Evolutionary conservation across 179 eudicot genomes (phyloP).

Genomic region (Spinacia oleracea): DNA sequence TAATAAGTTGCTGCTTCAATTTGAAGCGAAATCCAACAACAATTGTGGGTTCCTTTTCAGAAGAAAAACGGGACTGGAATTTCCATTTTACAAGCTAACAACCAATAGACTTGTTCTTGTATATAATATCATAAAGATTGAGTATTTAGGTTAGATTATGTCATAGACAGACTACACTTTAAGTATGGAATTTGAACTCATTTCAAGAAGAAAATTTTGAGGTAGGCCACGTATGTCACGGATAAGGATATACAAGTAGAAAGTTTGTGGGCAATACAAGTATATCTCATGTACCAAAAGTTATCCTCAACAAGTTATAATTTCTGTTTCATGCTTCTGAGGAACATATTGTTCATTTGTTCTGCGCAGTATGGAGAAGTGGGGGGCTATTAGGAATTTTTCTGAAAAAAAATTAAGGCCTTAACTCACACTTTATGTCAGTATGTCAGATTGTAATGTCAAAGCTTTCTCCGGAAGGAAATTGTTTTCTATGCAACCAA

Average conservation of each 20-base stretch:
- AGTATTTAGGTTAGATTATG: not conserved
- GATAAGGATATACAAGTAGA: constrained; percentile 5
- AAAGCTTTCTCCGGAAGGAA: not conserved
- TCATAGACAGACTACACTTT: too few relatives aligned
- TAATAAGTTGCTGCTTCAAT: constrained; percentile 5
- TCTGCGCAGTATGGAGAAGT: not conserved
- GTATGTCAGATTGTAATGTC: not conserved
- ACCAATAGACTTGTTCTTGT: not conserved
- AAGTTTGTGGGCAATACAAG: too few relatives aligned
- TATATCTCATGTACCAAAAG: not conserved
- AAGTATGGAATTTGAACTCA: constrained; percentile 5
- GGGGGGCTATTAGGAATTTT: not conserved
- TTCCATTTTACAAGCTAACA: not conserved
- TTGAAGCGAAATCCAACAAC: constrained; percentile 2
- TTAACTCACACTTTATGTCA: not conserved
- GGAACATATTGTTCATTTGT: not conserved
- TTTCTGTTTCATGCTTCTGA: not conserved
- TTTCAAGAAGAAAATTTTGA: not conserved
- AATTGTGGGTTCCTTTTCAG: not conserved
- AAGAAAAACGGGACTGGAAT: constrained; percentile 8
- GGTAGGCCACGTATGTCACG: constrained; percentile 3
- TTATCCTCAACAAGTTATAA: not conserved
- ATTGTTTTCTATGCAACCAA: not conserved
- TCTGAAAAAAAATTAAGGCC: not conserved
- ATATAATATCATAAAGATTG: not conserved